Conservation (phyloP, 495 filamentous ascomycete species). For the Neurospora sp. region DNA sequence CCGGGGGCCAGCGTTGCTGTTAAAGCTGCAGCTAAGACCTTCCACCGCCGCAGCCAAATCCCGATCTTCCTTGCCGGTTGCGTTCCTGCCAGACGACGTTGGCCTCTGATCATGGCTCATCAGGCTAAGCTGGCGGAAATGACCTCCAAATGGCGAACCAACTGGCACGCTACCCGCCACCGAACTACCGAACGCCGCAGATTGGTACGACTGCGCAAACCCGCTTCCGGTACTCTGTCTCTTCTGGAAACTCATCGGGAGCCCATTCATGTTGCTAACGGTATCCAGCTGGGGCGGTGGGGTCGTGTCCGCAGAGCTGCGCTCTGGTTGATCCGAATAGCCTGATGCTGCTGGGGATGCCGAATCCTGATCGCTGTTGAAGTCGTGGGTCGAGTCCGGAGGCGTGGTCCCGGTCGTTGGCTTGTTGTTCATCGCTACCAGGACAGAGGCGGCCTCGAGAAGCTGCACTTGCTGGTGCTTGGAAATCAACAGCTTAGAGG, state of each 20-base stretch:
- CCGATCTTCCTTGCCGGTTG: slow-evolving; percentile 61
- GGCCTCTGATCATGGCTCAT: slow-evolving; percentile 48
- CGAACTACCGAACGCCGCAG: slow-evolving; percentile 43
- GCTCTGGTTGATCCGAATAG: slow-evolving; percentile 63
- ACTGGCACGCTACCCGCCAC: slow-evolving; percentile 40
- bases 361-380: slow-evolving; percentile 68
- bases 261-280: slow-evolving; percentile 28
- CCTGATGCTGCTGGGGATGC: slow-evolving; percentile 69
- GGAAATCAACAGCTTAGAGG: slow-evolving; percentile 94
- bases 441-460: slow-evolving; percentile 87
- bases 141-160: slow-evolving; percentile 34
- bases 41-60: slow-evolving; percentile 86
- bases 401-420: slow-evolving; percentile 43
- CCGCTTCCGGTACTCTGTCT: slow-evolving; percentile 56
- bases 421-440: slow-evolving; percentile 78
- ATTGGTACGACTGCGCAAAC: slow-evolving; percentile 81
- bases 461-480: slow-evolving; percentile 99
- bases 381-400: slow-evolving; percentile 52
- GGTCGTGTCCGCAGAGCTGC: slow-evolving; percentile 60
- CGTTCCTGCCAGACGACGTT: slow-evolving; percentile 49
- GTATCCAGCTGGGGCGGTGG: slow-evolving; percentile 53
- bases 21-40: slow-evolving; percentile 80
- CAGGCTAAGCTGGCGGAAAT: slow-evolving; percentile 47
- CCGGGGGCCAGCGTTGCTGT: slow-evolving; percentile 54
- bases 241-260: slow-evolving; percentile 41